Evolutionary conservation across 768 basidiomycete genomes (phyloP).

Genomic region (Suillus hirtellus): DNA sequence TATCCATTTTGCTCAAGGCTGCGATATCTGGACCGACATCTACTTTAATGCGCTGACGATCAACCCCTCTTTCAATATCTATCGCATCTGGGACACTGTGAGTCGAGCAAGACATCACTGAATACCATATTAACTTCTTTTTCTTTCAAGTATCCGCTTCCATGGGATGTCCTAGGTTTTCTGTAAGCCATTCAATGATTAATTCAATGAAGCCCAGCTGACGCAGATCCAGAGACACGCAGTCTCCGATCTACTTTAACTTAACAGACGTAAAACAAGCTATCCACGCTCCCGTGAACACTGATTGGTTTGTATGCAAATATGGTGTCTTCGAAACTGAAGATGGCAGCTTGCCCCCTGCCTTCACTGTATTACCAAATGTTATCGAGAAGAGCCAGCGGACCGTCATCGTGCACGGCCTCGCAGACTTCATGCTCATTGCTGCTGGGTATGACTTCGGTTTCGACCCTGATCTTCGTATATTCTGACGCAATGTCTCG

Average conservation of each 20-base stretch:
- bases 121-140: conserved; percentile 7
- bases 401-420: neutral
- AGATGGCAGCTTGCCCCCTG: neutral
- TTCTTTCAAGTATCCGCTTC: conserved; percentile 48
- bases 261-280: conserved; percentile 60
- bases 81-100: conserved; percentile 72
- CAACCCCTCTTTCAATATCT: conserved; percentile 78
- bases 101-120: conserved; percentile 15
- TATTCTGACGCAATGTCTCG: neutral
- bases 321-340: accelerated
- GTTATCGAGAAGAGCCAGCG: neutral
- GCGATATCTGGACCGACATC: conserved; percentile 68
- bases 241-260: conserved; percentile 72
- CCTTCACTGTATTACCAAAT: neutral
- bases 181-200: conserved; percentile 45
- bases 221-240: conserved; percentile 41
- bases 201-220: conserved; percentile 1
- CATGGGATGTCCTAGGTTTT: conserved; percentile 82
- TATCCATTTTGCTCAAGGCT: conserved; percentile 45
- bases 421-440: neutral
- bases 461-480: neutral
- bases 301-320: neutral
- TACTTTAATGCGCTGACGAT: conserved; percentile 57
- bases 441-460: neutral
- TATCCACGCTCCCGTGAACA: too few species aligned